phyloP scores from a whole-genome alignment of 306 rosid genomes.

The Glycyrrhiza uralensis region DNA sequence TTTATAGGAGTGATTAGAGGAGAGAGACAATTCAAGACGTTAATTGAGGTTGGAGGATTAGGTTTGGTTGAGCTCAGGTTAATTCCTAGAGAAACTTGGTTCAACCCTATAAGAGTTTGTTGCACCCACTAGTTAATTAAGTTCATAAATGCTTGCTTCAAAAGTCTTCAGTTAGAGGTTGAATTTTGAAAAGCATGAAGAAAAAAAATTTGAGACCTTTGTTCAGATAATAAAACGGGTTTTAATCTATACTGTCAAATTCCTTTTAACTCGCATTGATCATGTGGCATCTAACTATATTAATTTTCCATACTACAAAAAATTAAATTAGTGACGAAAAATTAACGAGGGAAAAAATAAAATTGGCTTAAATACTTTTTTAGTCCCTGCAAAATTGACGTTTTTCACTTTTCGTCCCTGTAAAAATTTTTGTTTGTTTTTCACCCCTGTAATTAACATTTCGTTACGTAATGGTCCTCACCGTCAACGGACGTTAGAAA shows the following conservation, averaged over 20 bases:
- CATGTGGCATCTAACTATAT: no score
- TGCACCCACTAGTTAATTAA: conserved; percentile 73
- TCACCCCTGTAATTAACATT: no score
- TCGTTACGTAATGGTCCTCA: no score
- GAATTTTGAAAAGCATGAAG: conserved; percentile 14
- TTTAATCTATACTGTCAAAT: background rate
- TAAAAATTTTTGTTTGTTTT: no score
- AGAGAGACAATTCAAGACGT: conserved; percentile 31
- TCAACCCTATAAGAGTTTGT: conserved; percentile 69
- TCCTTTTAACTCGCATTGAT: background rate
- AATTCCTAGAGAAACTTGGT: conserved; percentile 38
- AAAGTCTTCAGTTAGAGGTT: conserved; percentile 42
- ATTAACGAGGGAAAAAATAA: no score
- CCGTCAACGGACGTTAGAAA: no score
- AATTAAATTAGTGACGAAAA: no score
- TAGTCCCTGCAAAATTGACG: no score
- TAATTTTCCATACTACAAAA: no score
- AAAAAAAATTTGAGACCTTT: background rate
- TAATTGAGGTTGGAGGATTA: conserved; percentile 54
- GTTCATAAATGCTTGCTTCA: conserved; percentile 46
- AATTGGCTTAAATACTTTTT: no score
- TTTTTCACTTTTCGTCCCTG: no score
- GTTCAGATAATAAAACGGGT: background rate
- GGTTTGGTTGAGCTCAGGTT: conserved; percentile 61
- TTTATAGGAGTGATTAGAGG: conserved; percentile 40